A percentile compares a stretch with the other conserved stretches of the same genome.
Conservation (phyloP, 163 green algal species). For the Volvox carteri region DNA sequence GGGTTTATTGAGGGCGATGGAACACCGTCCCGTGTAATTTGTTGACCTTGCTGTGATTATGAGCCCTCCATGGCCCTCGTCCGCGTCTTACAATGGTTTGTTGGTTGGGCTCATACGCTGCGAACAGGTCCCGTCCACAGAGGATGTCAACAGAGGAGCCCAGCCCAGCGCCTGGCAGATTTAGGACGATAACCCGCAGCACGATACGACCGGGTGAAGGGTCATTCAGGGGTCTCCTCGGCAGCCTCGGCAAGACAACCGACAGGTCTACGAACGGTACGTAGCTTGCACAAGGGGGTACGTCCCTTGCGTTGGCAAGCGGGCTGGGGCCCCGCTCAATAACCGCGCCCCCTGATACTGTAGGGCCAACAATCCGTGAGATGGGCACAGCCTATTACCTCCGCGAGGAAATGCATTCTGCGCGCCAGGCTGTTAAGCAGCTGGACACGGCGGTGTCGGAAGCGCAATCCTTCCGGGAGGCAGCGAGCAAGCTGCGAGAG, state of each 20-base stretch:
- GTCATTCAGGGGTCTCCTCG: conserved; percentile 8
- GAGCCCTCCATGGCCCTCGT: no score
- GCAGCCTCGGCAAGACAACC: not conserved
- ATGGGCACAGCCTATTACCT: conserved; percentile 21
- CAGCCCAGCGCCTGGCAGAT: not conserved
- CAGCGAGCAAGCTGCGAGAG: conserved; percentile 47
- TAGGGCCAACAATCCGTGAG: conserved; percentile 11
- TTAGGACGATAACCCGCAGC: not conserved
- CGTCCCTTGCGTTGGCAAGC: not conserved
- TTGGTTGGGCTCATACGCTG: not conserved
- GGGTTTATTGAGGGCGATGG: no score
- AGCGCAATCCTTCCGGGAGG: conserved; percentile 56
- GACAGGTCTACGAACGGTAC: not conserved
- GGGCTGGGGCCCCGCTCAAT: not conserved
- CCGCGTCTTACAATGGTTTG: no score
- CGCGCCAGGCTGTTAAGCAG: not conserved
- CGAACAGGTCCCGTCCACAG: not conserved
- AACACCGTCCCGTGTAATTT: no score
- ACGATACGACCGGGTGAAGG: not conserved
- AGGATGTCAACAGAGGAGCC: not conserved
- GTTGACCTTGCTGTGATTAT: no score
- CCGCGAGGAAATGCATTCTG: conserved; percentile 25
- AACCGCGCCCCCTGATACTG: not conserved
- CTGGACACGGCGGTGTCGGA: conserved; percentile 12
- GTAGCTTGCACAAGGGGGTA: not conserved